Evolutionary conservation across 2,329 filamentous ascomycete genomes (phyloP).

Genomic region (Fonsecaea pedrosoi): DNA sequence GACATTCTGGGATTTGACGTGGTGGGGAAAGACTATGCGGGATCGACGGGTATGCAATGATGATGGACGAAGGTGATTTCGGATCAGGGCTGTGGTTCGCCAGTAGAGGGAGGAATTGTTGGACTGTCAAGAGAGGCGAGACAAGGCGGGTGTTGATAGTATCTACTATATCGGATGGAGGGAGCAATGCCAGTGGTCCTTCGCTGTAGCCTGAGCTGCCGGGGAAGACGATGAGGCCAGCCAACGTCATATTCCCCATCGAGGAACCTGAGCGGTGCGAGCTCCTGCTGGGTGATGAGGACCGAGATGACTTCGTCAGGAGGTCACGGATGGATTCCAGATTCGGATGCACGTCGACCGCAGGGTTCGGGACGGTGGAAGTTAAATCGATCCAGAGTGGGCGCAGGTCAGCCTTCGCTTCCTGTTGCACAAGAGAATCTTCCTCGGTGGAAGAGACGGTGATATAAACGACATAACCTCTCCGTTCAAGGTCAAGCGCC

Average conservation of each 20-base stretch:
- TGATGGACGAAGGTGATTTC: constrained; percentile 46
- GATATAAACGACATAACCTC: constrained; percentile 92
- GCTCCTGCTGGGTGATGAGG: constrained; percentile 29
- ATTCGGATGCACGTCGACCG: constrained; percentile 39
- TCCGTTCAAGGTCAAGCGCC: constrained; percentile 82
- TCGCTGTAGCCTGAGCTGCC: constrained; percentile 77
- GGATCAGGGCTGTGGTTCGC: constrained; percentile 63
- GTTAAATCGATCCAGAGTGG: constrained; percentile 83
- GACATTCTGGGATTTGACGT: constrained; percentile 75
- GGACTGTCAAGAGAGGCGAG: constrained; percentile 84
- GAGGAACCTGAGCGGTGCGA: constrained; percentile 26
- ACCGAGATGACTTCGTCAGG: constrained; percentile 30
- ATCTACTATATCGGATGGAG: constrained; percentile 83
- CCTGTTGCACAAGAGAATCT: constrained; percentile 73
- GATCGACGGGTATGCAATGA: constrained; percentile 54
- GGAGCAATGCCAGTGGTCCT: constrained; percentile 83
- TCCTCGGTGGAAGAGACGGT: constrained; percentile 86
- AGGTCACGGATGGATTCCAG: constrained; percentile 40
- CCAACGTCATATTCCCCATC: constrained; percentile 60
- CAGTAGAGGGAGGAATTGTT: constrained; percentile 84
- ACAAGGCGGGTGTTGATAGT: constrained; percentile 91
- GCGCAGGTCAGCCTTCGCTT: constrained; percentile 81
- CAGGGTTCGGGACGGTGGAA: constrained; percentile 53
- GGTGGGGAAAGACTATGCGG: constrained; percentile 53
- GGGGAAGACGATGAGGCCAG: constrained; percentile 82